phyloP scores from a whole-genome alignment of 2,329 filamentous ascomycete genomes.

The Blastomyces silverae region DNA sequence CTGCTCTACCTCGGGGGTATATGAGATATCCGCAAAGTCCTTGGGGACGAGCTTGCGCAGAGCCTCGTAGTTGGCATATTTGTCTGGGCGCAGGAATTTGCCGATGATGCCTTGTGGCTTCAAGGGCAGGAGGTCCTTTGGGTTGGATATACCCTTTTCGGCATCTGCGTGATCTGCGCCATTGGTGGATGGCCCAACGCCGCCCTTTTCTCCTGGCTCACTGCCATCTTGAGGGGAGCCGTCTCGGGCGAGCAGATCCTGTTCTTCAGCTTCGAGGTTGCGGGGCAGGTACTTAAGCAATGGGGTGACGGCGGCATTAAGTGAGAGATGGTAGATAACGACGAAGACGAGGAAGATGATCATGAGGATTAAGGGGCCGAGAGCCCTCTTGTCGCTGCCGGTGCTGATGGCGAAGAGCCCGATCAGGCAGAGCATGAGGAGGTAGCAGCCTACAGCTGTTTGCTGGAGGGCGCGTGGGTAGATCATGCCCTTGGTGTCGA shows the following conservation, averaged over 20 bases:
- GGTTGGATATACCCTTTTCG: constrained; percentile 26
- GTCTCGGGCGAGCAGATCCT: constrained; percentile 30
- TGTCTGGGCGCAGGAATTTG: constrained; percentile 68
- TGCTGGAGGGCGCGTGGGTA: constrained; percentile 87
- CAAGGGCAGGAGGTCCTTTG: constrained; percentile 24
- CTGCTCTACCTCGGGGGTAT: constrained; percentile 55
- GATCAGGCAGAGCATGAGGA: constrained; percentile 74
- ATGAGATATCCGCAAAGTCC: constrained; percentile 50
- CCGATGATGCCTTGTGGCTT: constrained; percentile 35
- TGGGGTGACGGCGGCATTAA: constrained; percentile 67
- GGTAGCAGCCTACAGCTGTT: constrained; percentile 73
- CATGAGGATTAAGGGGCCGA: constrained; percentile 68
- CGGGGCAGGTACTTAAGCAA: constrained; percentile 73
- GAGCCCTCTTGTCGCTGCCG: constrained; percentile 54
- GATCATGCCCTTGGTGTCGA: constrained; percentile 81
- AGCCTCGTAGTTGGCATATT: constrained; percentile 64
- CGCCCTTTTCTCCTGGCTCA: neutral
- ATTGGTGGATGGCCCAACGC: constrained; percentile 2
- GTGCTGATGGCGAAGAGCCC: constrained; percentile 70
- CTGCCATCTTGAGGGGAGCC: constrained; percentile 19
- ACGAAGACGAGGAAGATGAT: constrained; percentile 69
- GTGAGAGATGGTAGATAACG: constrained; percentile 62
- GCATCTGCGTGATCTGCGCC: constrained; percentile 24
- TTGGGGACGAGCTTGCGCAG: constrained; percentile 64
- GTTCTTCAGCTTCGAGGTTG: constrained; percentile 57